Base-by-base conservation (phyloP, 371 early-diverging fungal genomes). In the Mucor velutinosus region DNA sequence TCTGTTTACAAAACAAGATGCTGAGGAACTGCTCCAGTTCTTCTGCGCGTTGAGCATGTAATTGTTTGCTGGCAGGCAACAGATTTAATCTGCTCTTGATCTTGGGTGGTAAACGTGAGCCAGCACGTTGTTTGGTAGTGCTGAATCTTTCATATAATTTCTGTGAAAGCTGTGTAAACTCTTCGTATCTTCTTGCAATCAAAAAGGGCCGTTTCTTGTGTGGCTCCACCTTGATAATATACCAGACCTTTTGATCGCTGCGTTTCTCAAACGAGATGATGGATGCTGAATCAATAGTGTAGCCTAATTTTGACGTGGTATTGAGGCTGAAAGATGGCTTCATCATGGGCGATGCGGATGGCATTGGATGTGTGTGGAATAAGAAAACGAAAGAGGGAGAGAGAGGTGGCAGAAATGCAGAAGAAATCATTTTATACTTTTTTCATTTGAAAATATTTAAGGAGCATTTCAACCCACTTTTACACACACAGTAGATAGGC, bases 131-230 rank as follows among this genome's bases (percentile, higher is more conserved):
- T 21, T 63, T 58, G 6, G 32, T 64, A 12, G 43, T 58, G 32
- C 37, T 37, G 58, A 72, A 72, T 43, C 64, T 58, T n/a, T 70
- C 68, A 23, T 74, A 60, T 10, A 74, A 5, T 7, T 62, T 67
- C 27, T 74, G 75, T 19, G 75, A 74, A n/a, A 74, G 62, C 25
- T 68, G 75, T 37, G 25, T 21, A 33, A 74, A 74, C 14, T 74
- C 75, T 53, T 70, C 75, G 55, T 70, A 74, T 39, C 51, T 60
- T 51, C 68, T 66, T 7, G 45, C 61, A n/a, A 74, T 67, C 25
- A 43, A 4, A 37, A 69, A 73, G 11, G 58, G 23, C 23, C 45
- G 27, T 2, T 33, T 47, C 53, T 58, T 51, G 29, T 27, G 6
- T 0, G 73, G 63, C 23, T 73, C 68, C 1, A 74, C 65, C 19